phyloP scores from a whole-genome alignment of 805 yeast genomes.

The Wickerhamiella azyma region DNA sequence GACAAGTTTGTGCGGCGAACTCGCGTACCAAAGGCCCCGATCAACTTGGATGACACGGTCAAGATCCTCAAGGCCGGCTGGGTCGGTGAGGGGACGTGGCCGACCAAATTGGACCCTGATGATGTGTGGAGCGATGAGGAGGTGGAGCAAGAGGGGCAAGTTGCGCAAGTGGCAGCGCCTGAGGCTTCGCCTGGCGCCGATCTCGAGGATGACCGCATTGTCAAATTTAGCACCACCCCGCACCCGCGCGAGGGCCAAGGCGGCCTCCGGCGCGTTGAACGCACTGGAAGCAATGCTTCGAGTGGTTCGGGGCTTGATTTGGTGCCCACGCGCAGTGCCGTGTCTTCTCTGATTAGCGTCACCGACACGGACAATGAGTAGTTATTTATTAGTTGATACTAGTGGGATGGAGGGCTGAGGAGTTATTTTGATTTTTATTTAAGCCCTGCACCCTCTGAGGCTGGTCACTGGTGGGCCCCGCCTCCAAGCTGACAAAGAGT shows the following conservation, averaged over 20 bases:
- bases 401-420: too few species aligned
- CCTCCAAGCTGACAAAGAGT: too few species aligned
- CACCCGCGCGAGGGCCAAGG: constrained; percentile 2
- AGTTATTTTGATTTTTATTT: too few species aligned
- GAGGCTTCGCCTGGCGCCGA: constrained; percentile 13
- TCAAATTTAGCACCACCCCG: constrained; percentile 1
- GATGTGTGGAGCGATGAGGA: constrained; percentile 17
- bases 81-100: constrained; percentile 65
- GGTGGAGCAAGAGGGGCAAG: constrained; percentile 9
- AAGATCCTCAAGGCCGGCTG: constrained; percentile 72
- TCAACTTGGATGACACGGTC: constrained; percentile 62
- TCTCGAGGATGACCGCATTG: constrained; percentile 1
- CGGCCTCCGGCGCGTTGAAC: constrained; percentile 14
- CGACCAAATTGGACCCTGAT: constrained; percentile 17
- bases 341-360: constrained; percentile 17
- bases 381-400: too few species aligned
- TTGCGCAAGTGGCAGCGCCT: constrained; percentile 7
- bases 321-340: constrained; percentile 17
- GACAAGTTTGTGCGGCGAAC: constrained; percentile 56
- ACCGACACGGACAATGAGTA: constrained; percentile 17
- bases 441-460: too few species aligned
- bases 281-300: constrained; percentile 11
- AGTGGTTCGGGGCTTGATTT: constrained; percentile 6
- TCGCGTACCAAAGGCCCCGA: constrained; percentile 49
- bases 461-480: too few species aligned